phyloP scores from a whole-genome alignment of 148 eudicot genomes.

The Heliosperma pusillum region DNA sequence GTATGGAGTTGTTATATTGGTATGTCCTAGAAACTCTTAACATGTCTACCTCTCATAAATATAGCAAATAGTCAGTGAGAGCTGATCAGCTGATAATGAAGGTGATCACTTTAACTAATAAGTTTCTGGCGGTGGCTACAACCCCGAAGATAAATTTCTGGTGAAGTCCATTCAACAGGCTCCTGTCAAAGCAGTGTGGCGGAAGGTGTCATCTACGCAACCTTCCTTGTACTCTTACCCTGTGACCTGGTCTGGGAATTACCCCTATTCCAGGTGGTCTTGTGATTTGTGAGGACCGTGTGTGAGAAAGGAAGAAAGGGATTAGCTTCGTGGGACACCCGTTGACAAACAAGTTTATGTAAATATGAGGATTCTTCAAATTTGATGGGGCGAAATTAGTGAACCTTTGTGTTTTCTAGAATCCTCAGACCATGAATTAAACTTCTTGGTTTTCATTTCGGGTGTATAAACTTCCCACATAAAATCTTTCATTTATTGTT shows the following conservation, averaged over 20 bases:
- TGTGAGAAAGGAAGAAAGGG: neutral
- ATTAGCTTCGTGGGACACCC: neutral
- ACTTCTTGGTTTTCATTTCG: no score
- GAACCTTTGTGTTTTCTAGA: neutral
- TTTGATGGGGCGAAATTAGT: neutral
- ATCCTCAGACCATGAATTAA: no score
- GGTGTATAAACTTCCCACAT: no score
- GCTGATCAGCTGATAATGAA: neutral
- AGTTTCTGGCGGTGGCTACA: neutral
- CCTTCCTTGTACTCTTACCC: neutral
- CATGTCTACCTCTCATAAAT: neutral
- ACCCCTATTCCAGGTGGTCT: neutral
- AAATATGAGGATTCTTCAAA: neutral
- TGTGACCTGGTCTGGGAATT: neutral
- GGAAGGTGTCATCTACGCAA: neutral
- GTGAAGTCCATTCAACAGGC: neutral
- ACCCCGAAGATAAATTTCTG: neutral
- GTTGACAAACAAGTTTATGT: neutral
- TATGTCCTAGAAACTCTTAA: neutral
- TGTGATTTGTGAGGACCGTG: neutral
- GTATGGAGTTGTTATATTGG: slow-evolving; percentile 31
- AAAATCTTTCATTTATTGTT: no score
- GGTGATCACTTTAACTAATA: neutral
- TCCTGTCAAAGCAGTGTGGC: neutral
- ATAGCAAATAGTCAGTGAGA: neutral